Evolutionary conservation across 352 stramenopile genomes (phyloP), one percentile per base, ranked within the genome.

Genomic region (Stramenopiles sp.): DNA sequence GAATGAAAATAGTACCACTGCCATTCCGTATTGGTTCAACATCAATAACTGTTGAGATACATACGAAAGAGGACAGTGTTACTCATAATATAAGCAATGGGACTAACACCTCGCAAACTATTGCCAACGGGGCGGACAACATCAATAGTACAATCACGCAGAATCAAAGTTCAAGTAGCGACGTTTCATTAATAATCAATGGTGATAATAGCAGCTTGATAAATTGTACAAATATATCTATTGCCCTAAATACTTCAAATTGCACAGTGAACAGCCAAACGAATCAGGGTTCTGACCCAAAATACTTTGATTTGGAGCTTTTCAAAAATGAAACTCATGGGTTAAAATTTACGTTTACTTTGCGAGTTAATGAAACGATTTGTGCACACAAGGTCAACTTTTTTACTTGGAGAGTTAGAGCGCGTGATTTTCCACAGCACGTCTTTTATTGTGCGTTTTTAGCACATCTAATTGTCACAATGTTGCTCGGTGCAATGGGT

Each of bases 11-110:
- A 14, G 14, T 8, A 4, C 71, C 71, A 78, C 8, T 33, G 71
- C 30, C 30, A 14, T 78, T 31, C 8, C 71, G 71, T 8, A 33
- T 14, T 14, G 71, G 71, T 33, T 78, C 71, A 14, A 33, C 71
- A 8, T 33, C 71, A 14, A 78, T 78, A 31, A 78, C 71, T 78
- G 71, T 78, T 78, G 71, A 78, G 31, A 78, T 78, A 4, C 8
- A 14, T 14, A 33, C 30, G 22, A 33, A 31, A 31, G 22, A 4
- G 4, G 30, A 31, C 1, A 4, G 30, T 33, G n/a, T n/a, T n/a
- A n/a, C n/a, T n/a, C n/a, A n/a, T n/a, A n/a, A n/a, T n/a, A n/a
- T n/a, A n/a, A n/a, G n/a, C n/a, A n/a, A n/a, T n/a, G n/a, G n/a
- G n/a, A n/a, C n/a, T n/a, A n/a, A n/a, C n/a, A n/a, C n/a, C n/a